Evolutionary conservation across 768 basidiomycete species (phyloP).

Genomic region (Termitomyces sp.): DNA sequence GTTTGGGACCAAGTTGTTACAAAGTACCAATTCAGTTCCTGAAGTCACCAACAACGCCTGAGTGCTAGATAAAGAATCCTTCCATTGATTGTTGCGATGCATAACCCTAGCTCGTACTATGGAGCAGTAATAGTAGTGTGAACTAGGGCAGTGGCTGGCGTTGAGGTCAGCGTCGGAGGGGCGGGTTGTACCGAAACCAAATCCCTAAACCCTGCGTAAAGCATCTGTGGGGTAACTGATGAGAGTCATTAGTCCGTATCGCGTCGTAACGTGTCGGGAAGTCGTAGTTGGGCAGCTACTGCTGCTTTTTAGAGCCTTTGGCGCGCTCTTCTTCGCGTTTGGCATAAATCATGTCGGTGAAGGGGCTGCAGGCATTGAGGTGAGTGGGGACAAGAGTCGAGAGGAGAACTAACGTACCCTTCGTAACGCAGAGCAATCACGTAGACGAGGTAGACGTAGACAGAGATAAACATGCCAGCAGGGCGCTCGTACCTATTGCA

Average conservation of each 20-base stretch:
- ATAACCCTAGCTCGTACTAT: constrained; percentile 8
- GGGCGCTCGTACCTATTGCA: constrained; percentile 76
- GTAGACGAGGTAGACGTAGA: constrained; percentile 85
- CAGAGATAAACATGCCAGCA: constrained; percentile 75
- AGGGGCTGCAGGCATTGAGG: constrained; percentile 45
- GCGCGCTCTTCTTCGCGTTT: constrained; percentile 41
- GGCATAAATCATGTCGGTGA: constrained; percentile 81
- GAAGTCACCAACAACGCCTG: background rate
- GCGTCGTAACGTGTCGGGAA: constrained; percentile 8
- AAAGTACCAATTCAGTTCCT: background rate
- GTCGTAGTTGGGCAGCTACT: constrained; percentile 6
- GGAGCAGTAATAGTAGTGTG: constrained; percentile 1
- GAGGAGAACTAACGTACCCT: constrained; percentile 56
- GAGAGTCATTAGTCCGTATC: constrained; percentile 18
- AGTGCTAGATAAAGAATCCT: background rate
- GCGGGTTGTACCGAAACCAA: background rate
- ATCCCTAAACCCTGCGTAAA: constrained; percentile 9
- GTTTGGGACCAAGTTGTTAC: background rate
- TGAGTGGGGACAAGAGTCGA: background rate
- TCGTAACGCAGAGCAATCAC: constrained; percentile 83
- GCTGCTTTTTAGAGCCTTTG: constrained; percentile 22
- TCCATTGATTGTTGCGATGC: constrained; percentile 4
- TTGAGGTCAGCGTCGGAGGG: constrained; percentile 23
- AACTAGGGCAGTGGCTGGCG: constrained; percentile 18
- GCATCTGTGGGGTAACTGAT: constrained; percentile 16